These are phyloP conservation scores for Tetraselmis chui DNA, from an alignment of 139 green algal species.

Conservation along the genomic window DNA sequence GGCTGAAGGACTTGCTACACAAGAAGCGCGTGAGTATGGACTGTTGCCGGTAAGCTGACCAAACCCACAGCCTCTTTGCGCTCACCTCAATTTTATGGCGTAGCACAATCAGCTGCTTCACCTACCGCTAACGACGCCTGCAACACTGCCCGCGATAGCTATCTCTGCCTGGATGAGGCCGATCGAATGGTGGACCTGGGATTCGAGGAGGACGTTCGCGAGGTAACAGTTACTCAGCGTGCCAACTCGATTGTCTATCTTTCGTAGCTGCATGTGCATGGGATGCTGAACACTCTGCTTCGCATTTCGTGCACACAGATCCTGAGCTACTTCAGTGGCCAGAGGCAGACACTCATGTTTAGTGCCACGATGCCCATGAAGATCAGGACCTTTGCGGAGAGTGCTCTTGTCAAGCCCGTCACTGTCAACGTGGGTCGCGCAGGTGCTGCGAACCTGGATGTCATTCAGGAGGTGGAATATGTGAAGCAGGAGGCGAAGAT, in stretches of 20 bases:
- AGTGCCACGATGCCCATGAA: slow-evolving; percentile 96
- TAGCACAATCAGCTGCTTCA: too few relatives aligned
- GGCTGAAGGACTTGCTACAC: slow-evolving; percentile 91
- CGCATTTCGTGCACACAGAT: slow-evolving; percentile 17
- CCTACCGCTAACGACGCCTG: too few relatives aligned
- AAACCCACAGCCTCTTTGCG: too few relatives aligned
- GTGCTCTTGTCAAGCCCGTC: slow-evolving; percentile 85
- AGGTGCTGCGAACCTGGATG: not conserved
- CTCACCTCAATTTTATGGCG: too few relatives aligned
- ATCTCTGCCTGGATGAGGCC: slow-evolving; percentile 95
- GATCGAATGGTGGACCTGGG: slow-evolving; percentile 97
- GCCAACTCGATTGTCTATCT: too few relatives aligned
- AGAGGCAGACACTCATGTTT: slow-evolving; percentile 98
- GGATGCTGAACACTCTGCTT: slow-evolving; percentile 30
- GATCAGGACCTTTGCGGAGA: slow-evolving; percentile 95
- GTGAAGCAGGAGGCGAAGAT: slow-evolving; percentile 97
- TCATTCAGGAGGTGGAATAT: slow-evolving; percentile 91
- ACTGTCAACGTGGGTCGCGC: slow-evolving; percentile 87
- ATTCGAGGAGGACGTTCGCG: slow-evolving; percentile 91
- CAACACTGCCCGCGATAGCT: too few relatives aligned
- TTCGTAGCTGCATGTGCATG: slow-evolving; percentile 23
- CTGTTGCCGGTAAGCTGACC: slow-evolving; percentile 48
- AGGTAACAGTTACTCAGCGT: slow-evolving; percentile 13
- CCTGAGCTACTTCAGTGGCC: slow-evolving; percentile 63
- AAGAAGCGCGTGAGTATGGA: slow-evolving; percentile 90